phyloP scores from a whole-genome alignment of 805 yeast genomes.

The Dipodascopsis uninucleata region DNA sequence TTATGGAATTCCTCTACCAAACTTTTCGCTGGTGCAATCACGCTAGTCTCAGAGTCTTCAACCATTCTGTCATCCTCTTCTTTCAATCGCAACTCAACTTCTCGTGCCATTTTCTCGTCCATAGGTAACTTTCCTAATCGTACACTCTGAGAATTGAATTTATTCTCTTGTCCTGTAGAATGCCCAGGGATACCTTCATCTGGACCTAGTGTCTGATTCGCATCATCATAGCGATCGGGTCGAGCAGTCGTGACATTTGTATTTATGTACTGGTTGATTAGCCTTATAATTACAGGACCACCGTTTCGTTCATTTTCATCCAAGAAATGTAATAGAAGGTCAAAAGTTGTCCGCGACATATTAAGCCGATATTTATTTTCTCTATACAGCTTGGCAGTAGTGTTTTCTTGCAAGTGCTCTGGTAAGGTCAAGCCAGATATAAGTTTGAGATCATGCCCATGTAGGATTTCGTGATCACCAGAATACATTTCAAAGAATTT shows the following conservation, averaged over 20 bases:
- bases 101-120: conserved; percentile 80
- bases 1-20: conserved; percentile 65
- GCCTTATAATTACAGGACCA: conserved; percentile 79
- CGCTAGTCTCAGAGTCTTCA: conserved; percentile 36
- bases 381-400: conserved; percentile 70
- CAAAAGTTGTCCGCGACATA: conserved; percentile 80
- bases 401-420: conserved; percentile 80
- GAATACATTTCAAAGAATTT: conserved; percentile 71
- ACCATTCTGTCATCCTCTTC: conserved; percentile 64
- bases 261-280: conserved; percentile 78
- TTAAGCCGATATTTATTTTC: conserved; percentile 68
- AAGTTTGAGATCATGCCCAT: conserved; percentile 70
- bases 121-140: conserved; percentile 79
- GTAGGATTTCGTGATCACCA: conserved; percentile 68
- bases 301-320: conserved; percentile 92
- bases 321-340: conserved; percentile 74
- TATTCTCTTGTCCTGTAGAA: conserved; percentile 44
- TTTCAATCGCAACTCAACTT: conserved; percentile 69
- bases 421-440: conserved; percentile 71
- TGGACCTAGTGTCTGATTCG: conserved; percentile 53
- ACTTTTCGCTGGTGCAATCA: conserved; percentile 37
- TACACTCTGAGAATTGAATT: conserved; percentile 67
- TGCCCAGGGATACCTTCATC: conserved; percentile 42
- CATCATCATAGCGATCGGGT: conserved; percentile 33
- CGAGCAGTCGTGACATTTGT: conserved; percentile 36